Percentiles rank a stretch among this genome's conserved stretches.
Conservation (phyloP, 768 basidiomycete species). For the Tephrocybe sp. region DNA sequence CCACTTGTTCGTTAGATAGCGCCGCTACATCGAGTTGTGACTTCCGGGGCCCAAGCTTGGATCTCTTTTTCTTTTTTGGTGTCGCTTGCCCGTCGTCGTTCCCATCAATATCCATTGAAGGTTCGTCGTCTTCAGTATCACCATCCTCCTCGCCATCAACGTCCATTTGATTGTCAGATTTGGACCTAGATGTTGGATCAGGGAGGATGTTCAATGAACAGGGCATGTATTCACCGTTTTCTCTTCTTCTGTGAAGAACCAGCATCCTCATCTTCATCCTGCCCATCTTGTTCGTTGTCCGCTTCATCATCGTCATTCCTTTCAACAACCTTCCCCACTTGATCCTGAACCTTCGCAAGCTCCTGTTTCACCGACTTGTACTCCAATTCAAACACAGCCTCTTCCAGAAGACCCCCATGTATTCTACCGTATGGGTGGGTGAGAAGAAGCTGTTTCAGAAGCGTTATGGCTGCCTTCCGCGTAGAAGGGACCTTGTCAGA, state of each 20-base stretch:
- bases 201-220: not conserved
- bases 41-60: conserved; percentile 56
- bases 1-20: conserved; percentile 68
- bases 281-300: conserved; percentile 25
- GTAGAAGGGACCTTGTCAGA: conserved; percentile 90
- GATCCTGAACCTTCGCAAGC: conserved; percentile 67
- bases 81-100: conserved; percentile 31
- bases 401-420: conserved; percentile 78
- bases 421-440: conserved; percentile 89
- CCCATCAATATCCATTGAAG: conserved; percentile 36
- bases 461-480: conserved; percentile 76
- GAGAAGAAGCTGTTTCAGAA: conserved; percentile 69
- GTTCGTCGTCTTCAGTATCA: conserved; percentile 28
- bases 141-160: conserved; percentile 44
- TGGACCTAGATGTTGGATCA: conserved; percentile 22
- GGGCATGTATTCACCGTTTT: conserved; percentile 23
- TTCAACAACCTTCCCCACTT: conserved; percentile 60
- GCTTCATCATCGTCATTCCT: conserved; percentile 39
- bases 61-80: conserved; percentile 38
- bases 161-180: conserved; percentile 52
- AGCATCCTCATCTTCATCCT: conserved; percentile 20
- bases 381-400: conserved; percentile 69
- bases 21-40: conserved; percentile 69
- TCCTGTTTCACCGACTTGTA: conserved; percentile 63
- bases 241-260: conserved; percentile 30